Conservation (phyloP, 768 basidiomycete genomes). For the Leccinellum albellum region DNA sequence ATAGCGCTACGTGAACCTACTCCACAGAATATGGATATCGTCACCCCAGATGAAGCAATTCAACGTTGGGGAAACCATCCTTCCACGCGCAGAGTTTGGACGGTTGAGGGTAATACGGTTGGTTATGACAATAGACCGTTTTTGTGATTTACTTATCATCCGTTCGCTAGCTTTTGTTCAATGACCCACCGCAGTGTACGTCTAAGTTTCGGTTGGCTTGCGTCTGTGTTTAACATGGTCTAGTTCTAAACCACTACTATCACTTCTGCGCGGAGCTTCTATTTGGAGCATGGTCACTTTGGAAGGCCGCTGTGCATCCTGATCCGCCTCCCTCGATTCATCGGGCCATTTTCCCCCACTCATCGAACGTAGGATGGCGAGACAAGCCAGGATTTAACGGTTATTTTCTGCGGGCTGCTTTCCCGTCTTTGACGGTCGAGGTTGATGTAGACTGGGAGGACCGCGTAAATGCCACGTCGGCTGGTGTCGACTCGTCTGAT, state of each 20-base stretch:
- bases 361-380: conserved; percentile 61
- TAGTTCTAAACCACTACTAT: conserved; percentile 79
- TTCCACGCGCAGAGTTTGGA: conserved; percentile 51
- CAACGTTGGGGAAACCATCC: conserved; percentile 53
- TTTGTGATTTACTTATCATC: conserved; percentile 1
- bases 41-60: conserved; percentile 58
- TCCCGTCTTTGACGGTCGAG: conserved; percentile 69
- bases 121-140: conserved; percentile 17
- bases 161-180: conserved; percentile 48
- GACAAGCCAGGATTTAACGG: conserved; percentile 75
- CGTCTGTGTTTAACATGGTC: not conserved
- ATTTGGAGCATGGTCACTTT: conserved; percentile 72
- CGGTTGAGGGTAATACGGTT: conserved; percentile 72
- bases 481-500: conserved; percentile 15
- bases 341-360: conserved; percentile 70
- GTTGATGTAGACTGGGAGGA: conserved; percentile 70
- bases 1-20: conserved; percentile 67
- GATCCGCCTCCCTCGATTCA: conserved; percentile 51
- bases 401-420: conserved; percentile 70
- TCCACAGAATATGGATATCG: conserved; percentile 53
- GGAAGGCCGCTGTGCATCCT: conserved; percentile 48
- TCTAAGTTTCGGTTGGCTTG: not conserved
- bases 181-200: conserved; percentile 63
- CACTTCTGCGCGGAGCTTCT: conserved; percentile 83
- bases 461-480: conserved; percentile 37